Conservation (phyloP, 129 eudicot genomes). For the Rutidosis leptorrhynchoides region DNA sequence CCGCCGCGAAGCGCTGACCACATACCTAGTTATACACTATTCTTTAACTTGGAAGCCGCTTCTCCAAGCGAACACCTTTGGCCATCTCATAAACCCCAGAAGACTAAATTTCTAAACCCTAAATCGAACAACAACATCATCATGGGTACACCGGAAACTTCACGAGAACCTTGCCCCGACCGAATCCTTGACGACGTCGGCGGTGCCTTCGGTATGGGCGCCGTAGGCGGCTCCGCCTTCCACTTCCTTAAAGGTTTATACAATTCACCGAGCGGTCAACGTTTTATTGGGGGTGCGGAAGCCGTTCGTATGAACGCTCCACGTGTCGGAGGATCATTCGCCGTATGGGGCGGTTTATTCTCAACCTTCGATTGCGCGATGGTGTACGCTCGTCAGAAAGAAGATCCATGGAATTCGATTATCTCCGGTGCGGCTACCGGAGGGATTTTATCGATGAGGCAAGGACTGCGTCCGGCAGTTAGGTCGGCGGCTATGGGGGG, state of each 20-base stretch:
- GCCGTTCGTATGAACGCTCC: constrained; percentile 75
- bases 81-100: background rate
- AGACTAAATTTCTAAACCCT: background rate
- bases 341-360: constrained; percentile 75
- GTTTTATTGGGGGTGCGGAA: constrained; percentile 53
- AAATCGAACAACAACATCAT: background rate
- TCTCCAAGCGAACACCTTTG: background rate
- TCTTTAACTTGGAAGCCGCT: no score
- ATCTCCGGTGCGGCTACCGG: constrained; percentile 78
- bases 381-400: constrained; percentile 64
- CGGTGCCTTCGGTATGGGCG: constrained; percentile 62
- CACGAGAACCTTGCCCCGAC: constrained; percentile 65
- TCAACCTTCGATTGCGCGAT: constrained; percentile 61
- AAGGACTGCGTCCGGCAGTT: constrained; percentile 49
- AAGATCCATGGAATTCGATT: constrained; percentile 82
- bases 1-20: no score
- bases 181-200: constrained; percentile 56
- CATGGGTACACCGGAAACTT: constrained; percentile 59
- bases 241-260: constrained; percentile 54
- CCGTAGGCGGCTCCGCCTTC: constrained; percentile 64
- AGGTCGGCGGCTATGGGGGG: constrained; percentile 65
- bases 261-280: constrained; percentile 55
- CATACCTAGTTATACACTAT: no score
- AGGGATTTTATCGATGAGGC: constrained; percentile 68
- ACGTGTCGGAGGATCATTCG: constrained; percentile 65